Conservation (phyloP, 176 grass and related monocot genomes). For the Rhipidocladum racemiflorum region DNA sequence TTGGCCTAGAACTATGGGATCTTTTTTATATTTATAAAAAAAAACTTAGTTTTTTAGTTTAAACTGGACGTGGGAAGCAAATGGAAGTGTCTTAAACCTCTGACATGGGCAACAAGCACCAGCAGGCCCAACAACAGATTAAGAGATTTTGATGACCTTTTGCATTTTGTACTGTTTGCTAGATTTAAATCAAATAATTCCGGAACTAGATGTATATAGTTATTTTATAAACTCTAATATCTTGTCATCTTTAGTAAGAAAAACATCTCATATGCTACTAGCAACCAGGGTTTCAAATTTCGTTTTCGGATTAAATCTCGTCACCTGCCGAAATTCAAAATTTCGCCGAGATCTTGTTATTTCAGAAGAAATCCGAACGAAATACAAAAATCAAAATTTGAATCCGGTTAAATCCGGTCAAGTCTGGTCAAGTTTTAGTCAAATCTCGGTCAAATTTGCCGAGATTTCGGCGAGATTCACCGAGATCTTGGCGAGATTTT, state of each 20-base stretch:
- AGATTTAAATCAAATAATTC: not conserved
- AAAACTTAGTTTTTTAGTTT: not conserved
- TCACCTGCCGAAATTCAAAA: too few species aligned
- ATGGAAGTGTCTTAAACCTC: not conserved
- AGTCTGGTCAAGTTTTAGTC: too few species aligned
- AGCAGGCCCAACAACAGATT: not conserved
- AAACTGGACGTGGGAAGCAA: not conserved
- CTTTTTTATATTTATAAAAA: not conserved
- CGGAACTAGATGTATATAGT: not conserved
- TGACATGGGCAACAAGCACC: not conserved
- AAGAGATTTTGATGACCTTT: not conserved
- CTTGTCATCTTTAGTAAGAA: slow-evolving; percentile 1
- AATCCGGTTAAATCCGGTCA: too few species aligned
- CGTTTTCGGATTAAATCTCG: too few species aligned
- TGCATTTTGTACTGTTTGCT: not conserved
- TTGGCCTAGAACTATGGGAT: not conserved
- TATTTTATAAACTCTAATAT: not conserved
- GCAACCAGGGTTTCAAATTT: too few species aligned
- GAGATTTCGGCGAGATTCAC: too few species aligned
- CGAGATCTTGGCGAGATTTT: too few species aligned
- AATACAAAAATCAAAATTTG: too few species aligned
- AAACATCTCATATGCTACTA: not conserved
- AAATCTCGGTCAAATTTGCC: too few species aligned
- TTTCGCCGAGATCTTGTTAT: too few species aligned
- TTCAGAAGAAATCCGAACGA: too few species aligned